Conservation (phyloP, 768 basidiomycete species). For the Favolaschia claudopus region DNA sequence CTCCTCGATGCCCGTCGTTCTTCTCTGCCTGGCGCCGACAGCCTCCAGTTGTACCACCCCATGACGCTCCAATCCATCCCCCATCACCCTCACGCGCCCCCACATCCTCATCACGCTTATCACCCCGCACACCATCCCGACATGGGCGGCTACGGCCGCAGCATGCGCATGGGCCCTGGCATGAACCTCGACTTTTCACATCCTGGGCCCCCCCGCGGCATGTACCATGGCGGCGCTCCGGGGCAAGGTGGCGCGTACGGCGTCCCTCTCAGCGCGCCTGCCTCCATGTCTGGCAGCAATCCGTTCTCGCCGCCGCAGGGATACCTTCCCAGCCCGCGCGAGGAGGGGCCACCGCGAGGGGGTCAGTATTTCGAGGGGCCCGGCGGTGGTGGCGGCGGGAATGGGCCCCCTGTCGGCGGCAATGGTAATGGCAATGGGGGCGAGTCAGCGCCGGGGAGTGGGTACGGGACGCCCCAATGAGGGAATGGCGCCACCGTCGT, state of each 20-base stretch:
- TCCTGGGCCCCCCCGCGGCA: constrained; percentile 10
- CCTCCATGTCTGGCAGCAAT: constrained; percentile 17
- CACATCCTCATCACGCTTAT: constrained; percentile 46
- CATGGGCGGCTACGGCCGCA: constrained; percentile 28
- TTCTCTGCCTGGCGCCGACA: constrained; percentile 71
- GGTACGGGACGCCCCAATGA: constrained; percentile 55
- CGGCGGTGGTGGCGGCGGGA: not conserved
- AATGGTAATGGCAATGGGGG: not conserved
- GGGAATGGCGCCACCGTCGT: not conserved
- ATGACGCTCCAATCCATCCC: constrained; percentile 76
- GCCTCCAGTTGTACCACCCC: constrained; percentile 79
- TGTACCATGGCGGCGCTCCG: constrained; percentile 15
- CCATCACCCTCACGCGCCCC: constrained; percentile 38
- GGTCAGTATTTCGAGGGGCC: constrained; percentile 21
- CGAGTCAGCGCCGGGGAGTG: constrained; percentile 51
- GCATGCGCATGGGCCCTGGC: constrained; percentile 47
- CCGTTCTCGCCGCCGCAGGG: constrained; percentile 22
- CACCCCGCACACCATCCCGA: constrained; percentile 43
- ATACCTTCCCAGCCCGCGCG: constrained; percentile 26
- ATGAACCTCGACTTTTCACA: constrained; percentile 49
- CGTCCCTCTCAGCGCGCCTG: constrained; percentile 28
- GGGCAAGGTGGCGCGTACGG: constrained; percentile 19
- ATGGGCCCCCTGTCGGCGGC: not conserved
- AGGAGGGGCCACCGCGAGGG: constrained; percentile 15
- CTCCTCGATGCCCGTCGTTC: constrained; percentile 61